Conservation (phyloP, 164 flowering plant genomes). For the Chloranthus sessilifolius region DNA sequence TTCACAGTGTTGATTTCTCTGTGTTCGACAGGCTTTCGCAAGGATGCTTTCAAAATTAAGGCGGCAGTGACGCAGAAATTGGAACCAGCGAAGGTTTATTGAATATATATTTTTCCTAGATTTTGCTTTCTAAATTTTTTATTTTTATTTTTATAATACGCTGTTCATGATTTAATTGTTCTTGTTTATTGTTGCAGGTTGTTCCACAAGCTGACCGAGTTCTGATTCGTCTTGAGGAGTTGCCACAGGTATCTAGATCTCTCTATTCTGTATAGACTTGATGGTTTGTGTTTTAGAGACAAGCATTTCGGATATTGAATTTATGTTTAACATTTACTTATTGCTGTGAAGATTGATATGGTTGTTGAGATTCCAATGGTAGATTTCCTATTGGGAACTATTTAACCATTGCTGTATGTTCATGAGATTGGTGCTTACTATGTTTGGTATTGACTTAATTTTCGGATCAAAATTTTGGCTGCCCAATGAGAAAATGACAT, state of each 20-base stretch:
- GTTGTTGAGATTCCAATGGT: background rate
- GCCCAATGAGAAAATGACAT: too few relatives aligned
- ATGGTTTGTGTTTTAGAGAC: background rate
- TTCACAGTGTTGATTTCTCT: background rate
- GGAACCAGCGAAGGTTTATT: conserved; percentile 78
- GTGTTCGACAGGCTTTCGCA: conserved; percentile 31
- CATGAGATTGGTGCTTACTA: too few relatives aligned
- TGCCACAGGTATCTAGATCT: conserved; percentile 51
- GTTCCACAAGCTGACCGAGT: conserved; percentile 86
- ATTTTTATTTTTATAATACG: background rate
- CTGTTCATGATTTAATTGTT: background rate
- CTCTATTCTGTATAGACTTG: background rate
- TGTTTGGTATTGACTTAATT: too few relatives aligned
- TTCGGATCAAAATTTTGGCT: too few relatives aligned
- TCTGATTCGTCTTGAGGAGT: conserved; percentile 67
- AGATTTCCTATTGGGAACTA: background rate
- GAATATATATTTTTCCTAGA: background rate
- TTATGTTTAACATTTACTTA: background rate
- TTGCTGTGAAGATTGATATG: background rate
- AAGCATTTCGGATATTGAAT: background rate
- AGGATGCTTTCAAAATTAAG: conserved; percentile 40
- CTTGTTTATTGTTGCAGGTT: conserved; percentile 37
- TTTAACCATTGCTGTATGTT: background rate
- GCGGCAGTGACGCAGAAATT: conserved; percentile 55
- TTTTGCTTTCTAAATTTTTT: background rate